These are phyloP conservation scores for Acanthochlamys bracteata DNA, from an alignment of 106 monocot species.

Conservation along the genomic window DNA sequence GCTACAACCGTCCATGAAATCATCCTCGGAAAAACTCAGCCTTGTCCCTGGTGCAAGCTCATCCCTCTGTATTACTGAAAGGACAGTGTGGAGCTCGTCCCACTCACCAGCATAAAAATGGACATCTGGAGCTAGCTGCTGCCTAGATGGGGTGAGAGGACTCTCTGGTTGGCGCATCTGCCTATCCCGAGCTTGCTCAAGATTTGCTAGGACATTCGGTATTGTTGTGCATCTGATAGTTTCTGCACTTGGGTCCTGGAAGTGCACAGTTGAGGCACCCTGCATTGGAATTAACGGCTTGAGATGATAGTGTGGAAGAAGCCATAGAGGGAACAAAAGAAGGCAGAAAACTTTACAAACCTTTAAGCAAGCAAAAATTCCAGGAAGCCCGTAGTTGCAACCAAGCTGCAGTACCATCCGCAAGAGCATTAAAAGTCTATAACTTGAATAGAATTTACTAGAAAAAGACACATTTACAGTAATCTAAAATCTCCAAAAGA, in stretches of 20 bases:
- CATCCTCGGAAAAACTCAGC: constrained; percentile 79
- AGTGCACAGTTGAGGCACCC: constrained; percentile 90
- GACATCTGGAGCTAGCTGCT: constrained; percentile 45
- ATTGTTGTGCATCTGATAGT: constrained; percentile 72
- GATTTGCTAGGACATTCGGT: constrained; percentile 74
- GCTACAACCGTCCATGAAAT: constrained; percentile 61
- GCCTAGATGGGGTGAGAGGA: constrained; percentile 71
- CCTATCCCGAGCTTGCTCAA: constrained; percentile 67
- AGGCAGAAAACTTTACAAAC: constrained; percentile 19
- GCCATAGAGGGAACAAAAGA: background rate
- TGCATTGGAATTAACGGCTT: constrained; percentile 5
- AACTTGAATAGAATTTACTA: background rate
- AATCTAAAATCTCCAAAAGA: too few relatives aligned
- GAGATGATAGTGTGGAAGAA: background rate
- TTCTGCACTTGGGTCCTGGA: constrained; percentile 89
- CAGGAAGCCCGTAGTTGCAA: constrained; percentile 75
- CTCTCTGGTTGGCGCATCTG: constrained; percentile 59
- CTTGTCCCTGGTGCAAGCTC: constrained; percentile 18
- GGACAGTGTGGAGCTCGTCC: constrained; percentile 69
- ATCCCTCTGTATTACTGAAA: constrained; percentile 49
- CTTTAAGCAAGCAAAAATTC: constrained; percentile 89
- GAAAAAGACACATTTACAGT: background rate
- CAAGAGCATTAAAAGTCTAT: constrained; percentile 1
- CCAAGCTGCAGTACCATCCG: constrained; percentile 46
- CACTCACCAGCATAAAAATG: constrained; percentile 87